Conservation (phyloP, 176 grass and related monocot genomes). For the Triticum aestivum region DNA sequence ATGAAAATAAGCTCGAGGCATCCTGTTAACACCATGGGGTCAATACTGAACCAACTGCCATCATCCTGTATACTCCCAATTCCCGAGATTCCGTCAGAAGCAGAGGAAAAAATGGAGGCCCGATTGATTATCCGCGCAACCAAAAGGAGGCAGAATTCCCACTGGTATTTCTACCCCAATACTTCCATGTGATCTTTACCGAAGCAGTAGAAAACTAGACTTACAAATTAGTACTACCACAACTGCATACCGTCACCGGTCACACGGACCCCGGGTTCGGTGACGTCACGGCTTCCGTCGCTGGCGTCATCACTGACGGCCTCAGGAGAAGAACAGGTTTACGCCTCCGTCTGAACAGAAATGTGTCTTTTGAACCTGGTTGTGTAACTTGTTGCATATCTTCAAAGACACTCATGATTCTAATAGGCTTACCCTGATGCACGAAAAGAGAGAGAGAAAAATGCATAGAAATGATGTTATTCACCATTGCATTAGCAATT, state of each 20-base stretch:
- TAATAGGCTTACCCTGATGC: constrained; percentile 66
- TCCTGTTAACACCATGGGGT: not conserved
- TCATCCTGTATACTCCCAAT: not conserved
- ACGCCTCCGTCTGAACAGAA: not conserved
- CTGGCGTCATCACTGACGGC: not conserved
- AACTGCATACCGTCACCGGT: not conserved
- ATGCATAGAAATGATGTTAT: constrained; percentile 24
- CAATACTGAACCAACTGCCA: not conserved
- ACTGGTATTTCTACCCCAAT: not conserved
- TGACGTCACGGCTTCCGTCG: not conserved
- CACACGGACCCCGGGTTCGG: not conserved
- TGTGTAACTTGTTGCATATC: not conserved
- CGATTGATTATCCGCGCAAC: not conserved
- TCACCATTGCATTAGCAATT: constrained; percentile 2
- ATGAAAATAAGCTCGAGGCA: not conserved
- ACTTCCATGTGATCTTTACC: not conserved
- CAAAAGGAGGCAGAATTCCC: not conserved
- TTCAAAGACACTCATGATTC: constrained; percentile 90
- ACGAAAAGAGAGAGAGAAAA: not conserved
- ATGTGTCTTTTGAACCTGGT: not conserved
- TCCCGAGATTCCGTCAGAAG: not conserved
- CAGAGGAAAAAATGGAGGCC: not conserved
- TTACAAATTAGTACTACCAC: not conserved
- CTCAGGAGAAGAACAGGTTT: not conserved
- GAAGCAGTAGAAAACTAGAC: not conserved